phyloP scores from a whole-genome alignment of 148 eudicot genomes.

The Hydrangea macrophylla region DNA sequence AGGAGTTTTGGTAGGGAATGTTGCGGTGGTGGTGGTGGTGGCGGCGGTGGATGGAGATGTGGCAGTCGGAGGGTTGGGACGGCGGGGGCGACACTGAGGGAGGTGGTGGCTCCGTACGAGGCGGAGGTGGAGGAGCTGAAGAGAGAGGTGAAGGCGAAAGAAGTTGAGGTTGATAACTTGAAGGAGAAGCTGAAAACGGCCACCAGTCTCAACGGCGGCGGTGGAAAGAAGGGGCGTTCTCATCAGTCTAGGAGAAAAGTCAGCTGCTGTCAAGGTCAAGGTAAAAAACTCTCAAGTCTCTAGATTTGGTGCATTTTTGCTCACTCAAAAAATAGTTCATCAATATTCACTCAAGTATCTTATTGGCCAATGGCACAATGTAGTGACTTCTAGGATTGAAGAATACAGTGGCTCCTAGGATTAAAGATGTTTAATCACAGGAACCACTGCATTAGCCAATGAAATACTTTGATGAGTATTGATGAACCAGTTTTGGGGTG shows the following conservation, averaged over 20 bases:
- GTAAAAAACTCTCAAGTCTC: too few species aligned
- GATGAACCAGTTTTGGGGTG: too few species aligned
- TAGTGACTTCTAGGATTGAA: too few species aligned
- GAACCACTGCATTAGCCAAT: too few species aligned
- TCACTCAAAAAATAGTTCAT: too few species aligned
- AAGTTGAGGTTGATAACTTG: conserved; percentile 63
- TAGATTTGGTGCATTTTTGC: too few species aligned
- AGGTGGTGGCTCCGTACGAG: conserved; percentile 93
- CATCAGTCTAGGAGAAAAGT: conserved; percentile 48
- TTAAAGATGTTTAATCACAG: too few species aligned
- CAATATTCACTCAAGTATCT: too few species aligned
- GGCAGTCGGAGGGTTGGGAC: conserved; percentile 11
- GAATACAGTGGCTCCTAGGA: too few species aligned
- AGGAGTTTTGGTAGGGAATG: too few species aligned
- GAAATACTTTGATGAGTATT: too few species aligned
- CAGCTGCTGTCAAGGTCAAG: conserved; percentile 22
- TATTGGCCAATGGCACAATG: too few species aligned
- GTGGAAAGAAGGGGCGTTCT: conserved; percentile 45
- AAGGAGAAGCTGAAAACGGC: conserved; percentile 54
- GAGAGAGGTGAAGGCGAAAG: conserved; percentile 68
- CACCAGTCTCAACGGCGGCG: conserved; percentile 26
- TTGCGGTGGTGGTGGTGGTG: conserved; percentile 18
- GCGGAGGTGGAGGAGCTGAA: conserved; percentile 79
- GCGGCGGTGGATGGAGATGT: conserved; percentile 17
- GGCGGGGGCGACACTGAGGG: conserved; percentile 49